Evolutionary conservation across 345 rosid genomes (phyloP).

Genomic region (Odontarrhena argentea): DNA sequence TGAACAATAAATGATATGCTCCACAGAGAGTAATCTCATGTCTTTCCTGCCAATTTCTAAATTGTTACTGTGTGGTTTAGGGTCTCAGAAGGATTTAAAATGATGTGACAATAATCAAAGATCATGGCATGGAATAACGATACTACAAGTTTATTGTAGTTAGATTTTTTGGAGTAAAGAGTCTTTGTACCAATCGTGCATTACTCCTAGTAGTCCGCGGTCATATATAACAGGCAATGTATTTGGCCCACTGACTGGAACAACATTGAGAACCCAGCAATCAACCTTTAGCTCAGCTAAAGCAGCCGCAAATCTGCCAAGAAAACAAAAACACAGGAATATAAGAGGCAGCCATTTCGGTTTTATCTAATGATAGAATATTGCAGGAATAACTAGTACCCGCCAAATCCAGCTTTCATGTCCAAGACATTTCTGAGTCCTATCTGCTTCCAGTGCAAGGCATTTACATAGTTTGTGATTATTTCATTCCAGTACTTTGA

Average conservation of each 20-base stretch:
- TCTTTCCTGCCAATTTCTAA: background rate
- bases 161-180: conserved; percentile 5
- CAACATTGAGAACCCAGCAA: conserved; percentile 90
- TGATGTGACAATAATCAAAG: conserved; percentile 2
- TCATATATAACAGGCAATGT: conserved; percentile 95
- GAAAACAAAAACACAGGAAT: conserved; percentile 31
- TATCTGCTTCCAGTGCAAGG: conserved; percentile 77
- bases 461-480: conserved; percentile 70
- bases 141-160: background rate
- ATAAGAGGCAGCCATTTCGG: background rate
- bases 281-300: conserved; percentile 65
- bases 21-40: background rate
- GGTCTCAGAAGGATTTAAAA: conserved; percentile 2
- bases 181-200: conserved; percentile 86
- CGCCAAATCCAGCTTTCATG: conserved; percentile 97
- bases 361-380: conserved; percentile 2
- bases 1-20: conserved; percentile 8
- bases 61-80: background rate
- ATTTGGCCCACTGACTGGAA: conserved; percentile 88
- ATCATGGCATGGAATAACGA: conserved; percentile 9
- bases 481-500: conserved; percentile 88
- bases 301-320: conserved; percentile 88
- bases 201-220: conserved; percentile 91
- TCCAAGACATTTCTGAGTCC: conserved; percentile 95
- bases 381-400: conserved; percentile 50